Conservation (phyloP, 495 filamentous ascomycete species). For the Staphylotrichum longicolle region DNA sequence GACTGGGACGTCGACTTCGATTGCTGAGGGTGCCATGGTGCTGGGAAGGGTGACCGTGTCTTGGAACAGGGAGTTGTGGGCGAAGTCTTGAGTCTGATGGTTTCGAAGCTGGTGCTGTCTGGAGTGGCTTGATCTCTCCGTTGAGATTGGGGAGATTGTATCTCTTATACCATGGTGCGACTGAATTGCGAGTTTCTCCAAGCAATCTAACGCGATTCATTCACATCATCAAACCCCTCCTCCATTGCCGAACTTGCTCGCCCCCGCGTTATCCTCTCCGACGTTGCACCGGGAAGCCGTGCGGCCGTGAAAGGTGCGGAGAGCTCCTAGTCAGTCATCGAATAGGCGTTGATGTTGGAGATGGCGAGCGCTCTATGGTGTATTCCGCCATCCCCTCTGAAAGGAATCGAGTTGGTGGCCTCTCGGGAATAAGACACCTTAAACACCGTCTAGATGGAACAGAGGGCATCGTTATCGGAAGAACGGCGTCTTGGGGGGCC, state of each 20-base stretch:
- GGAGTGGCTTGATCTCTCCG: neutral
- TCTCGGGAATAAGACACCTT: neutral
- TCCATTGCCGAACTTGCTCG: neutral
- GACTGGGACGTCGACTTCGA: slow-evolving; percentile 23
- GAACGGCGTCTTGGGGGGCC: neutral
- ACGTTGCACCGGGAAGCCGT: neutral
- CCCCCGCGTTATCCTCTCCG: slow-evolving; percentile 4
- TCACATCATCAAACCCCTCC: too few species aligned
- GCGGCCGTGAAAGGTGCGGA: slow-evolving; percentile 1
- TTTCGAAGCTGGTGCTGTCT: neutral
- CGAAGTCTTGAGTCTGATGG: neutral
- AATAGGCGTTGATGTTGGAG: neutral
- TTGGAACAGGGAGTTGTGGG: neutral
- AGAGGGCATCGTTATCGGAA: neutral
- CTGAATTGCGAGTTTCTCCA: neutral
- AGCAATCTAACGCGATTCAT: too few species aligned
- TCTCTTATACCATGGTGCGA: neutral
- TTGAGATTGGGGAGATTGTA: too few species aligned
- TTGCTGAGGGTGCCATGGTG: slow-evolving; percentile 37
- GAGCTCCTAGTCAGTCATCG: neutral
- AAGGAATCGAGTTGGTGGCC: neutral
- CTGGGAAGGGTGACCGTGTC: neutral
- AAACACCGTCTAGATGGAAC: neutral
- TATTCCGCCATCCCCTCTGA: slow-evolving; percentile 14
- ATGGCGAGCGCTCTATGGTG: slow-evolving; percentile 19